phyloP scores from a whole-genome alignment of 2,329 filamentous ascomycete species.

The Plenodomus lindquistii region DNA sequence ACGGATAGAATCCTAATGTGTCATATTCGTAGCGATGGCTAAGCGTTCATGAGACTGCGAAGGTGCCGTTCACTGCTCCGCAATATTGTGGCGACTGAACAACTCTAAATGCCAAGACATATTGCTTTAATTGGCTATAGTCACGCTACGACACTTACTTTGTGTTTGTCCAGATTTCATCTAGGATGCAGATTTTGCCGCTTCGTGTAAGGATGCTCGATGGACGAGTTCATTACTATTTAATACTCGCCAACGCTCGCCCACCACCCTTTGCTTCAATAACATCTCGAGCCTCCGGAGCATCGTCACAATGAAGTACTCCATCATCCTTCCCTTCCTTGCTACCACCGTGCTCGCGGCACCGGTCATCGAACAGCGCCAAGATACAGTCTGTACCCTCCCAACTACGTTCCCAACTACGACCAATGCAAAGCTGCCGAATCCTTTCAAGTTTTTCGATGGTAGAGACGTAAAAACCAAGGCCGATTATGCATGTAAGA shows the following conservation, averaged over 20 bases:
- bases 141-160: conserved; percentile 28
- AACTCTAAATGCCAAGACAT: conserved; percentile 25
- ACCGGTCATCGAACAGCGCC: conserved; percentile 35
- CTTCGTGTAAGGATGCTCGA: conserved; percentile 17
- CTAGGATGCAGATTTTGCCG: conserved; percentile 29
- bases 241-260: conserved; percentile 8
- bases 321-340: conserved; percentile 33
- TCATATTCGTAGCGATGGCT: neutral
- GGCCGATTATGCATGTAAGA: conserved; percentile 42
- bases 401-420: conserved; percentile 37
- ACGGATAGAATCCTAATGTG: neutral
- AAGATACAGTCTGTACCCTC: conserved; percentile 32
- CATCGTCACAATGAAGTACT: conserved; percentile 37
- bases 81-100: conserved; percentile 8
- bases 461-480: conserved; percentile 41
- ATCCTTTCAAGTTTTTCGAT: conserved; percentile 46
- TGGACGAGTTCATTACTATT: conserved; percentile 8
- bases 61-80: conserved; percentile 3
- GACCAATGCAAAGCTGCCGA: conserved; percentile 39
- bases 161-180: conserved; percentile 26
- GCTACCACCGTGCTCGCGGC: conserved; percentile 34
- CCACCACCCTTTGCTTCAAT: conserved; percentile 4
- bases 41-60: neutral
- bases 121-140: conserved; percentile 34
- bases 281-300: conserved; percentile 7